phyloP scores from a whole-genome alignment of 2,329 filamentous ascomycete species.

The Ascochyta koolunga region DNA sequence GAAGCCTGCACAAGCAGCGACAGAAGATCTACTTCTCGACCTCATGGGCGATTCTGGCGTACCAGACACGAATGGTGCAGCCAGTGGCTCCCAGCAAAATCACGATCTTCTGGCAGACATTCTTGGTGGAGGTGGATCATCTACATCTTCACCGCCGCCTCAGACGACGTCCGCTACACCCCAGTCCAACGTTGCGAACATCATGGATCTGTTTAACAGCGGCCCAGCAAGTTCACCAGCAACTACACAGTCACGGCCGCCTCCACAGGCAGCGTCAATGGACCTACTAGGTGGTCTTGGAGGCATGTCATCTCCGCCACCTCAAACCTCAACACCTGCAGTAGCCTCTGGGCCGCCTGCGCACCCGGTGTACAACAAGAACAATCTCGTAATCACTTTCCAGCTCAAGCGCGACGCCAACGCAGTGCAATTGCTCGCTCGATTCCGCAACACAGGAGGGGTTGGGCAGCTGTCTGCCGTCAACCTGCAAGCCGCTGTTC shows the following conservation, averaged over 20 bases:
- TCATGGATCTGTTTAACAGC: slow-evolving; percentile 85
- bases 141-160: slow-evolving; percentile 53
- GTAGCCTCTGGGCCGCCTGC: slow-evolving; percentile 53
- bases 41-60: slow-evolving; percentile 83
- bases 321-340: slow-evolving; percentile 51
- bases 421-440: slow-evolving; percentile 79
- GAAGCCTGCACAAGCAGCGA: slow-evolving; percentile 77
- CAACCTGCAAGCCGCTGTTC: slow-evolving; percentile 90
- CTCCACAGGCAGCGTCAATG: slow-evolving; percentile 42
- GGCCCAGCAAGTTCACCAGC: slow-evolving; percentile 51
- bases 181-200: slow-evolving; percentile 60
- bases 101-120: slow-evolving; percentile 92
- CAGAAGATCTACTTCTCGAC: slow-evolving; percentile 89
- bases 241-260: slow-evolving; percentile 48
- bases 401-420: slow-evolving; percentile 83
- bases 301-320: slow-evolving; percentile 55
- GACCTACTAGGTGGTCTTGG: slow-evolving; percentile 54
- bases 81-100: slow-evolving; percentile 68
- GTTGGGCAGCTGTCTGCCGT: slow-evolving; percentile 73
- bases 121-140: slow-evolving; percentile 70
- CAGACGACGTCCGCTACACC: slow-evolving; percentile 46
- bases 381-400: slow-evolving; percentile 80
- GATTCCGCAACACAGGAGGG: slow-evolving; percentile 78
- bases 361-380: slow-evolving; percentile 82
- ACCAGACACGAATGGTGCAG: slow-evolving; percentile 58